These are phyloP conservation scores for Thielaviopsis populi DNA, from an alignment of 2,329 filamentous ascomycete genomes.

Conservation along the genomic window DNA sequence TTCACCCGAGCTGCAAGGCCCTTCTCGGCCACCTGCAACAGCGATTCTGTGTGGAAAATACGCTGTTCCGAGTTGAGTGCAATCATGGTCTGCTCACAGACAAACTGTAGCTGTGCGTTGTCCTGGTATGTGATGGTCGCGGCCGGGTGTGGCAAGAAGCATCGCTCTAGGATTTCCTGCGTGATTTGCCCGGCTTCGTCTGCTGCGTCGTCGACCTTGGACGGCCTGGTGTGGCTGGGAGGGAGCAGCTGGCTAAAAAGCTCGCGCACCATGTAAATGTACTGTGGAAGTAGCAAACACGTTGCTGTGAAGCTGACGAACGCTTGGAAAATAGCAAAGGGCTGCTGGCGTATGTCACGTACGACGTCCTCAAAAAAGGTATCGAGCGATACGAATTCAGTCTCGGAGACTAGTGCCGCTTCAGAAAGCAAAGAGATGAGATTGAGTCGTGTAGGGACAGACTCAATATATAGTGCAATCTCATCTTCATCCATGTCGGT, in stretches of 20 bases:
- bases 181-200: slow-evolving; percentile 29
- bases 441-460: slow-evolving; percentile 46
- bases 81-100: slow-evolving; percentile 38
- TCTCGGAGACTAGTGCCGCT: slow-evolving; percentile 32
- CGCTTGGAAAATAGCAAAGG: slow-evolving; percentile 15
- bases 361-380: slow-evolving; percentile 46
- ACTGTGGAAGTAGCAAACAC: slow-evolving; percentile 25
- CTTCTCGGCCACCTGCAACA: slow-evolving; percentile 5
- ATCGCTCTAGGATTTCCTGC: slow-evolving; percentile 34
- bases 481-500: slow-evolving; percentile 11
- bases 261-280: slow-evolving; percentile 32
- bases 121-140: slow-evolving; percentile 45
- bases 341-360: slow-evolving; percentile 25
- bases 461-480: slow-evolving; percentile 29
- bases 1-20: slow-evolving; percentile 21
- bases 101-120: slow-evolving; percentile 57
- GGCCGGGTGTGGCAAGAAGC: slow-evolving; percentile 52
- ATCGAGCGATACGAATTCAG: slow-evolving; percentile 28
- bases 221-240: slow-evolving; percentile 28
- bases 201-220: slow-evolving; percentile 25
- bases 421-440: slow-evolving; percentile 43
- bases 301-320: slow-evolving; percentile 19
- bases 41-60: background rate
- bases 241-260: slow-evolving; percentile 33
- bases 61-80: background rate